Conservation (phyloP, 176 grass and related monocot genomes). For the Musa itinerans region DNA sequence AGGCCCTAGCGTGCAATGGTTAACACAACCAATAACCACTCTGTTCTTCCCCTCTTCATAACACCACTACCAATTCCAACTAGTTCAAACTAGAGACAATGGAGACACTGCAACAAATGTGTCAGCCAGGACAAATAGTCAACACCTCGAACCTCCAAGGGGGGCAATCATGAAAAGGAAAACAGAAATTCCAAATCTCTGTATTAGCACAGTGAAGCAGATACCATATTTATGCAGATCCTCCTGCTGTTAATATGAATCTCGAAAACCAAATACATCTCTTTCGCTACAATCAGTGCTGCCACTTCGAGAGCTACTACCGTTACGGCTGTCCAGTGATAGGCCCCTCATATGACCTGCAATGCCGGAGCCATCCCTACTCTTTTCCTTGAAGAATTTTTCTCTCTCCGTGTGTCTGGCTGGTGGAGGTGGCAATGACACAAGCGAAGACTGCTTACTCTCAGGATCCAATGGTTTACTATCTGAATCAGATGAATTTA, state of each 20-base stretch:
- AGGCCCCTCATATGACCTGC: constrained; percentile 49
- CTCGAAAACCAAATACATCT: background rate
- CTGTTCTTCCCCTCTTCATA: background rate
- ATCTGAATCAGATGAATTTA: constrained; percentile 36
- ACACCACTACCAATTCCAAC: background rate
- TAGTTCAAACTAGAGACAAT: background rate
- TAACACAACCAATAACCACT: constrained; percentile 1
- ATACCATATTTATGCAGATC: background rate
- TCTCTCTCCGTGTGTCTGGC: constrained; percentile 80
- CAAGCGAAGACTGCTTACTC: constrained; percentile 4
- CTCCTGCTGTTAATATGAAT: background rate
- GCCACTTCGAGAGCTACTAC: constrained; percentile 62
- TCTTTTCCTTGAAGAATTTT: constrained; percentile 82
- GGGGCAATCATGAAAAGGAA: background rate
- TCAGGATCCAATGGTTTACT: constrained; percentile 29
- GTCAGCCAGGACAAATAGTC: background rate
- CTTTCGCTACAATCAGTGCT: constrained; percentile 70
- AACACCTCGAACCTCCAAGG: background rate
- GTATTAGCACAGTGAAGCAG: background rate
- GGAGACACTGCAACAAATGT: background rate
- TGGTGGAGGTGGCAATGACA: constrained; percentile 57
- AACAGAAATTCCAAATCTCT: background rate
- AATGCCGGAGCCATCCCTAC: constrained; percentile 28
- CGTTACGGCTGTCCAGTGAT: constrained; percentile 42
- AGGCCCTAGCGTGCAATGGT: background rate